phyloP scores from a whole-genome alignment of 176 grass and related monocot genomes.

The Triticum monococcum region DNA sequence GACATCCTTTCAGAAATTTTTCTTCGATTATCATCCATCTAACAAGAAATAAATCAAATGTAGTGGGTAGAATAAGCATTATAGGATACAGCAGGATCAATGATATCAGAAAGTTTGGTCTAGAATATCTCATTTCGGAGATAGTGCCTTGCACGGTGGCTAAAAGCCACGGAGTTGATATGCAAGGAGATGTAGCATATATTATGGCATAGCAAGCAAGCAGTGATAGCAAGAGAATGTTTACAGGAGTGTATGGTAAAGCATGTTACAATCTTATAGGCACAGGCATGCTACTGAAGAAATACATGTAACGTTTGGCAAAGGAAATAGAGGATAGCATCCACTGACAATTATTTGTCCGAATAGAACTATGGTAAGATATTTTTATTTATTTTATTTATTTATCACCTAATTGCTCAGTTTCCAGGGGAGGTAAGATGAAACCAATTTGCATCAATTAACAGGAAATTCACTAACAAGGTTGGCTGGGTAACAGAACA shows the following conservation, averaged over 20 bases:
- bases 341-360: not conserved
- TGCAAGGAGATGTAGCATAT: not conserved
- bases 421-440: not conserved
- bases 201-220: not conserved
- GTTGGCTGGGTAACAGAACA: not conserved
- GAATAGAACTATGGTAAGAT: not conserved
- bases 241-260: slow-evolving; percentile 3
- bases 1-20: slow-evolving; percentile 83
- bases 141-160: not conserved
- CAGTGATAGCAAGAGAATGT: not conserved
- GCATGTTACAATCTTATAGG: not conserved
- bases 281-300: slow-evolving; percentile 16
- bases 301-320: not conserved
- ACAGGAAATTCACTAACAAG: slow-evolving; percentile 18
- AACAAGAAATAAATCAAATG: slow-evolving; percentile 29
- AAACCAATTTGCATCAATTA: not conserved
- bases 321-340: not conserved
- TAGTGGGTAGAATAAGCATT: slow-evolving; percentile 1
- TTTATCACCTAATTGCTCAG: slow-evolving; percentile 1
- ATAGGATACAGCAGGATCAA: slow-evolving; percentile 29
- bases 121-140: not conserved
- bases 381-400: not conserved
- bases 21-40: slow-evolving; percentile 89
- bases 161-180: not conserved
- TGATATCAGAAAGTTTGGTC: slow-evolving; percentile 3